Conservation (phyloP, 2,329 filamentous ascomycete genomes). For the Paracamarosporium sp. region DNA sequence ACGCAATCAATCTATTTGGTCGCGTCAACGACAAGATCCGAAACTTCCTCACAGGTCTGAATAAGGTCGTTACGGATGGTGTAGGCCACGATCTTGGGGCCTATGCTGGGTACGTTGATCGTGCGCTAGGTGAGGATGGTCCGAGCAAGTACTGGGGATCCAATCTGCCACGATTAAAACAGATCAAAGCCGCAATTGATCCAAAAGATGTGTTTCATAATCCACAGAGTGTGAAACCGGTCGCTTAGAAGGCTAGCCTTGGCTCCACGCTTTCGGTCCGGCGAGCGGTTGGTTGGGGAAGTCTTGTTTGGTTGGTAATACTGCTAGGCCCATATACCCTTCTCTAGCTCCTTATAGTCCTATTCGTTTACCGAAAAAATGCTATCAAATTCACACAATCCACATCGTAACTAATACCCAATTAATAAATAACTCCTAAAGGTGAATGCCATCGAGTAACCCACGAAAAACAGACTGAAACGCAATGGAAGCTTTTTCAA, state of each 20-base stretch:
- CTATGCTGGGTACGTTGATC: conserved; percentile 62
- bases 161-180: conserved; percentile 42
- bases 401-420: too few species aligned
- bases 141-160: conserved; percentile 55
- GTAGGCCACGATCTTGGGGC: conserved; percentile 49
- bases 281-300: not conserved
- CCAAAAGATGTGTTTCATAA: conserved; percentile 47
- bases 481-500: too few species aligned
- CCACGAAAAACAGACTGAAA: too few species aligned
- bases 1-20: conserved; percentile 43
- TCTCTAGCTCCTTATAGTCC: not conserved
- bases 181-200: conserved; percentile 50
- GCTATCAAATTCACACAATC: too few species aligned
- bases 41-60: conserved; percentile 50
- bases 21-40: conserved; percentile 44
- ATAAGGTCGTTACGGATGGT: conserved; percentile 42
- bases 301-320: not conserved
- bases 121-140: conserved; percentile 51
- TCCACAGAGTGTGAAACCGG: conserved; percentile 37
- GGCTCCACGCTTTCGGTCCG: not conserved
- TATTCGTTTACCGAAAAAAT: too few species aligned
- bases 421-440: too few species aligned
- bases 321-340: conserved; percentile 2
- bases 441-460: too few species aligned
- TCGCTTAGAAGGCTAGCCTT: not conserved